These are phyloP conservation scores for Penicillium concentricum DNA, from an alignment of 2,329 filamentous ascomycete genomes.

Conservation along the genomic window DNA sequence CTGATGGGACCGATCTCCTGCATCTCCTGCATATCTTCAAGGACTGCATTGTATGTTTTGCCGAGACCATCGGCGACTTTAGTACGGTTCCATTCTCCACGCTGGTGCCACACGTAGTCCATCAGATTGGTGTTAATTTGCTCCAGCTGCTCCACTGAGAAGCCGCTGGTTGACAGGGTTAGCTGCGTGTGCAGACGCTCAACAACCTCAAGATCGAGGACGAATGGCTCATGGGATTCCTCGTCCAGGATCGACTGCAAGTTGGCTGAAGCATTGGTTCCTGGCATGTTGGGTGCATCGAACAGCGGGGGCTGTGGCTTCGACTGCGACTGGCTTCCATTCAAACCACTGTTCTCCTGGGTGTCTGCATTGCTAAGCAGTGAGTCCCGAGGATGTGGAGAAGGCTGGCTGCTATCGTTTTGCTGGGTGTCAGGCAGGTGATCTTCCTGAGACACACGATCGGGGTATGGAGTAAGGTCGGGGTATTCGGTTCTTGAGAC, in stretches of 20 bases:
- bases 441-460: conserved; percentile 56
- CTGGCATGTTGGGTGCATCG: conserved; percentile 31
- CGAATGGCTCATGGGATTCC: conserved; percentile 29
- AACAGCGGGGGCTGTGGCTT: conserved; percentile 43
- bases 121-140: conserved; percentile 89
- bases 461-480: conserved; percentile 51
- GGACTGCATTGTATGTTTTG: conserved; percentile 69
- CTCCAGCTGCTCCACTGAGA: conserved; percentile 90
- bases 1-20: conserved; percentile 39
- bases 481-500: conserved; percentile 49
- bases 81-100: conserved; percentile 80
- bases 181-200: conserved; percentile 62
- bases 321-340: conserved; percentile 40
- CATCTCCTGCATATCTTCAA: conserved; percentile 59
- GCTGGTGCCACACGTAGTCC: conserved; percentile 79
- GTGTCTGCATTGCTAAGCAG: conserved; percentile 22
- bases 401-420: conserved; percentile 39
- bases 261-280: conserved; percentile 24
- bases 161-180: conserved; percentile 67
- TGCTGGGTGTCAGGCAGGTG: conserved; percentile 66
- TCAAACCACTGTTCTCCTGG: conserved; percentile 30
- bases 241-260: conserved; percentile 37
- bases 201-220: conserved; percentile 53
- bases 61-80: conserved; percentile 64
- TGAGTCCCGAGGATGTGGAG: conserved; percentile 28